Base-by-base conservation (phyloP, 2,329 filamentous ascomycete genomes). In the Fusarium metavorans region DNA sequence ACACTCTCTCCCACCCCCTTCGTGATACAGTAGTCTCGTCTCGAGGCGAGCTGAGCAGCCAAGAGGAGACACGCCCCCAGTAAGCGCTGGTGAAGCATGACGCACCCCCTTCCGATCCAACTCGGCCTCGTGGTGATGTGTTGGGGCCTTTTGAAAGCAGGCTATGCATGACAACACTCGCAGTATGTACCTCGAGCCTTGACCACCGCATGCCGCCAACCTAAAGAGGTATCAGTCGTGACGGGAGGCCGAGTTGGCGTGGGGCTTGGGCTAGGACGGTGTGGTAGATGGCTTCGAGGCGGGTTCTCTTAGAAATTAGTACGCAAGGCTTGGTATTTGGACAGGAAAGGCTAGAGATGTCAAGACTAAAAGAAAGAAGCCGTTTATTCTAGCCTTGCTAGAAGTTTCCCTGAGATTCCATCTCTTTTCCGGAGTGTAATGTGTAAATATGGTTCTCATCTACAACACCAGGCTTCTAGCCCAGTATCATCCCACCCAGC, bases 201-300 rank as follows among this genome's bases (percentile, higher is more conserved):
- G 27, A 35, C 57, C 60, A 62, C 14, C 18, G 43, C 10, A 61
- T 16, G 37, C 52, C 45, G 34, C 32, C 54, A 63, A 27, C 48
- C 34, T 25, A 27, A 66, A 20, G 45, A 56, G 43, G 61, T 25
- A 43, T 37, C 66, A 63, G 54, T 27, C 16, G 63, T 56, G 50
- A 20, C 14, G 64, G 14, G 32, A 60, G 72, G 14, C 63, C 5
- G 23, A 70, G 60, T 32, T 45, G 58, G 41, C 30, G 37, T 57
- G 54, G 14, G 32, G 37, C 69, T 70, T 66, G 69, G 69, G 62
- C 66, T 32, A 58, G 66, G 69, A 60, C 37, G 59, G 61, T 73
- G 57, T 45, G 62, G 68, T 64, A 66, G 63, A 73, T 56, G 52
- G 62, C 45, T 50, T 69, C 43, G 58, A 61, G 39, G 41, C 34